Evolutionary conservation across 306 rosid genomes (phyloP), one percentile per base, ranked within the genome.

Genomic region (Medicago ruthenica): DNA sequence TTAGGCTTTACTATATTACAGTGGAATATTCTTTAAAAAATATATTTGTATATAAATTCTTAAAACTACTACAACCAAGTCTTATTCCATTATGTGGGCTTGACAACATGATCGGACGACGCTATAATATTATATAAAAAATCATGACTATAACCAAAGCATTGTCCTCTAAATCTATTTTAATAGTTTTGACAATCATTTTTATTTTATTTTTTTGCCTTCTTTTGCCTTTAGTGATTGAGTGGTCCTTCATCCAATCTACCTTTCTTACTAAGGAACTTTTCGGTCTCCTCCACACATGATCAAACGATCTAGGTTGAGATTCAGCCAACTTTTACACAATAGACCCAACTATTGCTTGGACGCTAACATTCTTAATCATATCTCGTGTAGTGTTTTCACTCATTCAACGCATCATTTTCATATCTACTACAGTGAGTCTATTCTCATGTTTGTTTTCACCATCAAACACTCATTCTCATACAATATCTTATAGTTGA

Each of bases 11-110:
- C 51, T 24, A 45, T 44, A 21, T 20, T 57, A 14, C 13, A 47
- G 57, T 48, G 50, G 48, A 65, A 47, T 67, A 12, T 67, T 47
- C 70, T 67, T 44, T 17, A 34, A 55, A 80, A 27, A 27, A 22
- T 54, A 63, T 37, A 54, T 64, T 17, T 65, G 59, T 3, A 65
- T 24, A 39, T 62, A 39, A 27, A 61, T 61, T 61, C 6, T 14
- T 27, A 61, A 31, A 61, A 31, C 11, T 13, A 7, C 12, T 31
- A 8, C 67, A 61, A 31, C 67, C 13, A 61, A 61, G 18, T 61
- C 6, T 31, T 61, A 61, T 15, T 9, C 41, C 42, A 7, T 12
- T 31, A 34, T 5, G 20, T 60, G 66, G 18, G 11, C 2, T 27
- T 27, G 66, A 14, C 18, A 60, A 60, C 66, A 60, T 27, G 18